Evolutionary conservation across 371 early-diverging fungal genomes (phyloP), one percentile per base, ranked within the genome.

Genomic region (Coemansia sp.): DNA sequence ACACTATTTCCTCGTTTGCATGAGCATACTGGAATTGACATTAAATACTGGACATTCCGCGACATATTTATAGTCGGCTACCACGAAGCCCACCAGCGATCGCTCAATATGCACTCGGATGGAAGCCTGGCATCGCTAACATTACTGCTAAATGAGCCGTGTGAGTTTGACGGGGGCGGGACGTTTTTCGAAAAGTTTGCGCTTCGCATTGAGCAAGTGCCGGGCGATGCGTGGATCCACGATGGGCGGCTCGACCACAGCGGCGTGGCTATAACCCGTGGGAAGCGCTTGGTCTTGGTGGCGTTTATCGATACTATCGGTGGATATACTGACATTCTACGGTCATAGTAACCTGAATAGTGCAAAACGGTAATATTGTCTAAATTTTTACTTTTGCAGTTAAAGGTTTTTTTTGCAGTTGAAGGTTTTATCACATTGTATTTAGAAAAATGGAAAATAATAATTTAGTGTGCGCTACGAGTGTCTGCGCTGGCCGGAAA

Each of bases 121-220:
- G 88, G 88, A 0, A 85, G 88, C 51, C 64, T 88, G 40, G 70
- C 86, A 1, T 84, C 85, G 3, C 72, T 88, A 42, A 88, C 84
- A 10, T 56, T 87, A 2, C 78, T 88, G 40, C 64, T 88, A 27
- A 87, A 83, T 57, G 42, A 74, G 21, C 64, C 72, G 6, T 45
- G 55, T n/a, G 84, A 86, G n/a, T 88, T 87, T 65, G 76, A 80
- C 22, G 87, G 87, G 10, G 88, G 88, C 34, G 88, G 88, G 5
- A 87, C 86, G 13, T 79, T 64, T 11, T 86, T 83, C 58, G 63
- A 57, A 31, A 66, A 80, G 21, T 78, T 82, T 4, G 69, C 81
- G 10, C 11, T 64, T 2, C 67, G 69, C 13, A 31, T 83, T 4
- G 59, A 72, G 27, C 63, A 80, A 13, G 48, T 63, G 0, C 85